Evolutionary conservation across 495 filamentous ascomycete species (phyloP), one percentile per base, ranked within the genome.

Genomic region (Tuber indicum): DNA sequence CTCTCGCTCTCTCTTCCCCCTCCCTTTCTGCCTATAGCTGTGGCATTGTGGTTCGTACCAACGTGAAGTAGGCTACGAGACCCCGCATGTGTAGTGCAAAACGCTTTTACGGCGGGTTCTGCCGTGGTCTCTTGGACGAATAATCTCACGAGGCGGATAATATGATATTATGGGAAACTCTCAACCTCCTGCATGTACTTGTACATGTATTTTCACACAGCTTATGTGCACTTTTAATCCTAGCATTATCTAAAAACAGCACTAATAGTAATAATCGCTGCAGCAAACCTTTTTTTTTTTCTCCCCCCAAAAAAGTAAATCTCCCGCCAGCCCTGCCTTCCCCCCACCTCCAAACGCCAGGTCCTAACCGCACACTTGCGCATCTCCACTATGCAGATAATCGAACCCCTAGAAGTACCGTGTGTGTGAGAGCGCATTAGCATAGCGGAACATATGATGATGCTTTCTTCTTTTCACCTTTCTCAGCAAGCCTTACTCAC

Each of bases 11-110:
- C 17, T 70, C 9, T 45, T 21, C 14, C 70, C 46, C 4, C 26
- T 41, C 39, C 42, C 10, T 66, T 66, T 66, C 58, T 66, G 58
- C 58, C 58, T 66, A 66, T 66, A 16, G 71, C 72, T 49, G 23
- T 23, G 72, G 9, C 10, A 69, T 75, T 52, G 75, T 1, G 41
- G 8, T 77, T 39, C 58, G 58, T 77, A 32, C 73, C 75, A 32
- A 72, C 8, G 8, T 32, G 2, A 66, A 66, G 58, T 66, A 66
- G 58, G 58, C 58, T 17, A 66, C 58, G 58, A 66, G n/a, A 66
- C 16, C 10, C 58, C 10, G 58, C n/a, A 32, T 66, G 58, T 7
- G n/a, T 17, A 66, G 58, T 32, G 26, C 58, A 32, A 17, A 66
- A 32, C 32, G 32, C 58, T 66, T 66, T 17, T 32, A 41, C 39